Percentiles rank a stretch among this genome's conserved stretches.
Conservation (phyloP, 331 rosid genomes). For the Acacia pycnantha region DNA sequence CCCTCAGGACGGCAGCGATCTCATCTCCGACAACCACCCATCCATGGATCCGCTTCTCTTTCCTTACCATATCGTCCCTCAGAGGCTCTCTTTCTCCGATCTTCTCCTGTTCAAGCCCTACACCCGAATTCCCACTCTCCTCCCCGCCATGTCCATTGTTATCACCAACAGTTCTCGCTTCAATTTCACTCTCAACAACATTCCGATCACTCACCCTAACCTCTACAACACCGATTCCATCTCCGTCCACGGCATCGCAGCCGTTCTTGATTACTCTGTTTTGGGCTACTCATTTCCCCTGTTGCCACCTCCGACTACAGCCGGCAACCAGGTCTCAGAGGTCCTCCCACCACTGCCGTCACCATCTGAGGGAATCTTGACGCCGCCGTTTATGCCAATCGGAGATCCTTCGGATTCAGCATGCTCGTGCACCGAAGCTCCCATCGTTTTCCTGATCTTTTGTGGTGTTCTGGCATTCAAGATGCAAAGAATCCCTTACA, state of each 20-base stretch:
- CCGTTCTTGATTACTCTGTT: conserved; percentile 46
- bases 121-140: conserved; percentile 68
- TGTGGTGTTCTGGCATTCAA: neutral
- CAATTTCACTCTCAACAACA: conserved; percentile 56
- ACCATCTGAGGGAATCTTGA: neutral
- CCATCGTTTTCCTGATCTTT: conserved; percentile 16
- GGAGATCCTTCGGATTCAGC: conserved; percentile 12
- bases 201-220: conserved; percentile 47
- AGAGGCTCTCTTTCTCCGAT: conserved; percentile 64
- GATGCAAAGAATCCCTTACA: neutral
- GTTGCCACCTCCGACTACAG: neutral
- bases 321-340: neutral
- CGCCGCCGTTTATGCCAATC: neutral
- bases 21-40: neutral
- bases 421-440: conserved; percentile 4
- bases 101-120: conserved; percentile 52
- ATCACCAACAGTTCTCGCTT: conserved; percentile 47
- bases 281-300: conserved; percentile 32
- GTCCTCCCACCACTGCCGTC: neutral
- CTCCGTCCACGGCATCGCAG: conserved; percentile 52
- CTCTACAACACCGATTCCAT: conserved; percentile 40
- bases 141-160: conserved; percentile 46
- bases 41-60: conserved; percentile 42
- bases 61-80: conserved; percentile 69
- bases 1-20: conserved; percentile 33